phyloP scores from a whole-genome alignment of 257 asterid genomes.

The Linaria vulgaris region DNA sequence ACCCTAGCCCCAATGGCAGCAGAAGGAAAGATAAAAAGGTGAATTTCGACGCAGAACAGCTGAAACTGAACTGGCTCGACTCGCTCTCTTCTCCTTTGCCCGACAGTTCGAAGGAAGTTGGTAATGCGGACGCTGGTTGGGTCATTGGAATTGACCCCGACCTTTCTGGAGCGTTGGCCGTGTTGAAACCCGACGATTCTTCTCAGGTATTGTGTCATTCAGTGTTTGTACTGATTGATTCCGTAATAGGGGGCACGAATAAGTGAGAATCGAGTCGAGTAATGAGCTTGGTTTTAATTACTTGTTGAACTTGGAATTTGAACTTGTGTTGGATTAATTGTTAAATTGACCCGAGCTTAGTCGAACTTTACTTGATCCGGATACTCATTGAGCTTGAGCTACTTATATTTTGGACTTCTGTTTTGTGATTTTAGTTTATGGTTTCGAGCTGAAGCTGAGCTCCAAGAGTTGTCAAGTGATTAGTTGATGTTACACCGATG shows the following conservation, averaged over 20 bases:
- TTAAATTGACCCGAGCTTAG: background rate
- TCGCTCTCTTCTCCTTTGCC: slow-evolving; percentile 64
- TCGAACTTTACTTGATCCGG: no score
- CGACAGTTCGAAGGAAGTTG: slow-evolving; percentile 14
- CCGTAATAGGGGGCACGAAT: no score
- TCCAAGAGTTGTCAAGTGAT: no score
- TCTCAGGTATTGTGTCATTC: slow-evolving; percentile 39
- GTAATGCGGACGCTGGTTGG: slow-evolving; percentile 52
- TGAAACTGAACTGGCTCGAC: slow-evolving; percentile 52
- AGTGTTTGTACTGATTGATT: slow-evolving; percentile 1
- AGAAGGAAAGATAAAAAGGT: slow-evolving; percentile 32
- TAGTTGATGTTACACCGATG: background rate
- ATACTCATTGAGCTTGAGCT: background rate
- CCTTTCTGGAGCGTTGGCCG: slow-evolving; percentile 73
- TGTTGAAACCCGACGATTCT: slow-evolving; percentile 58
- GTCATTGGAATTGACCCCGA: slow-evolving; percentile 79
- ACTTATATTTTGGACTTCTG: slow-evolving; percentile 9
- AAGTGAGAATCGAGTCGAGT: no score
- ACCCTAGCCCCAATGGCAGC: slow-evolving; percentile 27
- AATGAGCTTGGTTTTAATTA: no score
- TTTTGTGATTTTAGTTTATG: background rate
- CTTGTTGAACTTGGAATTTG: background rate
- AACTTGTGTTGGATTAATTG: background rate
- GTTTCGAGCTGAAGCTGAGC: no score
- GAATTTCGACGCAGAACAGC: slow-evolving; percentile 42